These are phyloP conservation scores for Chytriomyces confervae DNA, from an alignment of 192 early-diverging fungal species.

Conservation along the genomic window DNA sequence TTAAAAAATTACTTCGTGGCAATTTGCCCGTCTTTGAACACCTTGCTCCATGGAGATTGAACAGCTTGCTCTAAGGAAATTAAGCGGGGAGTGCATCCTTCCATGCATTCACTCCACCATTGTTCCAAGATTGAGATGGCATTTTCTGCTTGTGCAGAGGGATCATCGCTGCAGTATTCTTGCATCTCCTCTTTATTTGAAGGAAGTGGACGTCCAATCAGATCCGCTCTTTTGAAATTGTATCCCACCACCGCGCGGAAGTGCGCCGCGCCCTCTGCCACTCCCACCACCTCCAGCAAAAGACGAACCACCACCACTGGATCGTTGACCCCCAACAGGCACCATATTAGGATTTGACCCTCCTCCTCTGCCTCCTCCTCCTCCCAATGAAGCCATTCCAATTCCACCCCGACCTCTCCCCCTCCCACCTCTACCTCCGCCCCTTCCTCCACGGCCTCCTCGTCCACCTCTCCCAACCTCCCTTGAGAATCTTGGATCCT, in stretches of 20 bases:
- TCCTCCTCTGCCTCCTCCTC: conserved; percentile 52
- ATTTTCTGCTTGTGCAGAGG: neutral
- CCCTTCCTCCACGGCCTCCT: conserved; percentile 50
- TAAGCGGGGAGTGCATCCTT: neutral
- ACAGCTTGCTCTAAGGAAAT: no score
- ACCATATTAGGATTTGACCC: conserved; percentile 47
- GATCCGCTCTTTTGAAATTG: conserved; percentile 22
- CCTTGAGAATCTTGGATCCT: conserved; percentile 70
- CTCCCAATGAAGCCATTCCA: conserved; percentile 32
- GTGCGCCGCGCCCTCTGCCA: neutral
- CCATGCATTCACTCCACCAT: neutral
- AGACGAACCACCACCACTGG: neutral
- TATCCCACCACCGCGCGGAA: conserved; percentile 12
- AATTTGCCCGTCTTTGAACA: neutral
- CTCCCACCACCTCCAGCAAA: conserved; percentile 16
- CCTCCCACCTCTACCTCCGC: conserved; percentile 56
- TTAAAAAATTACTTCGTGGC: neutral
- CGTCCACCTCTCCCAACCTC: conserved; percentile 52
- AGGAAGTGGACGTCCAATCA: conserved; percentile 30
- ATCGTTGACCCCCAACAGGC: conserved; percentile 34
- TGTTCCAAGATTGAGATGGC: neutral
- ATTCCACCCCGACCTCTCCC: conserved; percentile 47
- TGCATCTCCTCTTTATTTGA: neutral
- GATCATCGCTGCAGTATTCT: neutral
- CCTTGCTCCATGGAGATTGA: neutral